phyloP scores from a whole-genome alignment of 1,284 basidiomycete genomes.

The Golubevia pallescens region DNA sequence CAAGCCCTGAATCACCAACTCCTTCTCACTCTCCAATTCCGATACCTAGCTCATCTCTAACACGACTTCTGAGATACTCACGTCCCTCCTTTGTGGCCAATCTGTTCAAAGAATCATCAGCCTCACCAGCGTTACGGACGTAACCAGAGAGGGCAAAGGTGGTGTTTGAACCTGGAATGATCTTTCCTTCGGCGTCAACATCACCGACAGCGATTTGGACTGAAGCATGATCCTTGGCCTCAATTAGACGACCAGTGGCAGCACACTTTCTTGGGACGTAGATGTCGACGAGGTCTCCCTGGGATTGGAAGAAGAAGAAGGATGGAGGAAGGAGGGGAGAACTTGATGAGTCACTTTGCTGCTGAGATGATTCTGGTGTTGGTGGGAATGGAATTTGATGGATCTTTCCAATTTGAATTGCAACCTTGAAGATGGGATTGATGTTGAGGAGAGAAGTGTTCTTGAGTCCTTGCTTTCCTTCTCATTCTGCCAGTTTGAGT shows the following conservation, averaged over 20 bases:
- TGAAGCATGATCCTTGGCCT: conserved; percentile 96
- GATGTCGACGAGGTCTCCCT: conserved; percentile 99
- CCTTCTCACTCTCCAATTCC: too few relatives aligned
- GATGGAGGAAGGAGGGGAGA: background rate
- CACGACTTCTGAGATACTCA: conserved; percentile 61
- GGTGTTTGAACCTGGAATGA: conserved; percentile 79
- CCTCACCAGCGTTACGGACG: conserved; percentile 92
- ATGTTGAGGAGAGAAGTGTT: too few relatives aligned
- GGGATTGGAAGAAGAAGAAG: conserved; percentile 10
- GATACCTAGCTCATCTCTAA: too few relatives aligned
- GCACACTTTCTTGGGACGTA: conserved; percentile 98
- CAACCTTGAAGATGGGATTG: conserved; percentile 12
- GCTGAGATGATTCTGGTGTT: background rate
- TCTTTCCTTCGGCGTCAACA: conserved; percentile 90
- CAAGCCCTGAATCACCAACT: too few relatives aligned
- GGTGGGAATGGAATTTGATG: background rate
- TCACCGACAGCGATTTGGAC: conserved; percentile 95
- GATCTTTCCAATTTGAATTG: conserved; percentile 8
- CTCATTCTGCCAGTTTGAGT: background rate
- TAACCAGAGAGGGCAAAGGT: conserved; percentile 93
- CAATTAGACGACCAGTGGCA: conserved; percentile 63
- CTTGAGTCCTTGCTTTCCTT: too few relatives aligned
- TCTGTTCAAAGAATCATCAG: conserved; percentile 74
- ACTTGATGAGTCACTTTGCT: background rate
- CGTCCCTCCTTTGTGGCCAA: conserved; percentile 59